Evolutionary conservation across 1,284 basidiomycete genomes (phyloP), one percentile per base, ranked within the genome.

Genomic region (Puccinia triticina): DNA sequence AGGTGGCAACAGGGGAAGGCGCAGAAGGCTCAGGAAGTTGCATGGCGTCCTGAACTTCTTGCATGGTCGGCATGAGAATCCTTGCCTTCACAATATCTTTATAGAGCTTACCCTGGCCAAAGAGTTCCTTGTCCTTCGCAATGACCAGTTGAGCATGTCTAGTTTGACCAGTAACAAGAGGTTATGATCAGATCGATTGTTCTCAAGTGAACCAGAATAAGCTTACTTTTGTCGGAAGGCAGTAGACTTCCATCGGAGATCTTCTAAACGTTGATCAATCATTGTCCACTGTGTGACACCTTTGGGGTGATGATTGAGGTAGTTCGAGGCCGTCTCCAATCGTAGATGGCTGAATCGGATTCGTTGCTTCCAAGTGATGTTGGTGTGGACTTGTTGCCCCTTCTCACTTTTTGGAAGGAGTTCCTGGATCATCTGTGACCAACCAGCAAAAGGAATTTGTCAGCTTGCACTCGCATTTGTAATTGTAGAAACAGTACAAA

Each of bases 211-310:
- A 14, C 23, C 11, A n/a, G 50, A 53, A 53, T 46, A 14, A 14
- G 23, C 23, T 53, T 21, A 53, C 50, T 23, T 53, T 21, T 53
- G n/a, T n/a, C n/a, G n/a, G n/a, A n/a, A n/a, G n/a, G n/a, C n/a
- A n/a, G n/a, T n/a, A n/a, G n/a, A n/a, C n/a, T n/a, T n/a, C n/a
- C n/a, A n/a, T n/a, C n/a, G n/a, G n/a, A n/a, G n/a, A n/a, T n/a
- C n/a, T n/a, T 64, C 61, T 5, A 64, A 32, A 32, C 34, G 61
- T n/a, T 64, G 61, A 64, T 64, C 61, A 29, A 64, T 64, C n/a
- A 32, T 5, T 4, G 3, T 64, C 61, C 61, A 64, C 32, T 29
- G 61, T 7, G 61, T 29, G 61, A 64, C 32, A n/a, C 5, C 4
- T 7, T 64, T 64, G 26, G 61, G n/a, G 21, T 29, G 32, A n/a